Evolutionary conservation across 2,329 filamentous ascomycete genomes (phyloP).

Genomic region (Aureobasidium sp.): DNA sequence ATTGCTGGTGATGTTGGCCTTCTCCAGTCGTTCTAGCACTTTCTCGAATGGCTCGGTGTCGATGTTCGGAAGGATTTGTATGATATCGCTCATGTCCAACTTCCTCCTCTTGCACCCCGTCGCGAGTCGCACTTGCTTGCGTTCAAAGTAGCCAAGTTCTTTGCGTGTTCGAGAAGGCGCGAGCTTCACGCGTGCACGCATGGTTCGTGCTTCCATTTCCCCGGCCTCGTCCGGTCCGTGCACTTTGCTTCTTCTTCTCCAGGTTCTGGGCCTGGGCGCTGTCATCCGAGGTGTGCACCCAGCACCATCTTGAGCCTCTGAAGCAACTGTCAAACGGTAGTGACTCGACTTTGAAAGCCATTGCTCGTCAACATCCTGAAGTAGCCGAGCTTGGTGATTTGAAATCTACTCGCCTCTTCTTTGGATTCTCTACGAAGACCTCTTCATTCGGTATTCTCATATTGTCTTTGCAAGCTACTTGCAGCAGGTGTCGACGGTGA

Average conservation of each 20-base stretch:
- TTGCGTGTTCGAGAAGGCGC: neutral
- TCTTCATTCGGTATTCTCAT: neutral
- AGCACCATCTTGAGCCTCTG: neutral
- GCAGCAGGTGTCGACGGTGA: neutral
- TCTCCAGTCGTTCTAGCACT: constrained; percentile 73
- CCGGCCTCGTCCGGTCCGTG: neutral
- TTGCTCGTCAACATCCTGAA: neutral
- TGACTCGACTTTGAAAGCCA: neutral
- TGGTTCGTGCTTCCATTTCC: constrained; percentile 4
- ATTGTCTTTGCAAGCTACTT: neutral
- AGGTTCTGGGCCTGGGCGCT: neutral
- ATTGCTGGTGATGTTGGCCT: constrained; percentile 65
- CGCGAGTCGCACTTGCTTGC: neutral
- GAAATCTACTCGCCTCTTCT: too few relatives aligned
- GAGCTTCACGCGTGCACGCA: neutral
- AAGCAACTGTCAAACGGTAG: neutral
- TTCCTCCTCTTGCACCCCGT: constrained; percentile 44
- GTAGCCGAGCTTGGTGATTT: neutral
- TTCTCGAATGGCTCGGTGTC: constrained; percentile 62
- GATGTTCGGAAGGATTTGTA: constrained; percentile 74
- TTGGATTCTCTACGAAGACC: too few relatives aligned
- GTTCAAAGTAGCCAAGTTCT: neutral
- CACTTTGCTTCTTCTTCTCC: neutral
- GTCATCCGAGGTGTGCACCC: constrained; percentile 2
- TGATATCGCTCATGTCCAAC: constrained; percentile 71